Percentiles rank a stretch among this genome's conserved stretches.
Evolutionary conservation across 78 protist species (phyloP).

Genomic region (Planoprotostelium fungivorum): DNA sequence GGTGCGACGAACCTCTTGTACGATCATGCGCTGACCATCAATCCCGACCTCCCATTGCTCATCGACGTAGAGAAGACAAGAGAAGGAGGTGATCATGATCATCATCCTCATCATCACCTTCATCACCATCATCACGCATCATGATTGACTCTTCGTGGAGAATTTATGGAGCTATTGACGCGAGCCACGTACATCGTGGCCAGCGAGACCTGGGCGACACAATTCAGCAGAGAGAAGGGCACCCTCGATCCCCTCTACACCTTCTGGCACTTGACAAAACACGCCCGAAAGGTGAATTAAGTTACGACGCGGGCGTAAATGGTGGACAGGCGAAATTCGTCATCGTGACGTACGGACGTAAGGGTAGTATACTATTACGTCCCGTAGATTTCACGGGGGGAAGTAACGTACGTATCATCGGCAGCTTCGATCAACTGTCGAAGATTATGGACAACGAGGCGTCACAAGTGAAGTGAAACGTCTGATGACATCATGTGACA

Average conservation of each 20-base stretch:
- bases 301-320: not conserved
- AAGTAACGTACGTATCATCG: not conserved
- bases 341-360: not conserved
- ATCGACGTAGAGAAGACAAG: not conserved
- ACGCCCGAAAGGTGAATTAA: not conserved
- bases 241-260: not conserved
- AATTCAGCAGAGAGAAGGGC: not conserved
- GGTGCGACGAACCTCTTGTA: not conserved
- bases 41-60: not conserved
- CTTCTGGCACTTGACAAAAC: not conserved
- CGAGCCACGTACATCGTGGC: not conserved
- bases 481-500: too few species aligned
- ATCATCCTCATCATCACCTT: not conserved
- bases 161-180: not conserved
- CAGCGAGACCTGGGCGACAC: not conserved
- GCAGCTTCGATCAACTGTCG: not conserved
- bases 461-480: not conserved
- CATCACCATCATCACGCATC: too few species aligned
- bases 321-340: not conserved
- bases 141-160: not conserved
- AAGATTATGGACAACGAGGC: not conserved
- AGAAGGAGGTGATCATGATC: not conserved
- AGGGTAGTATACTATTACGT: not conserved
- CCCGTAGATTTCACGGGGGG: not conserved
- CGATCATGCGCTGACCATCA: not conserved